Evolutionary conservation across 257 asterid genomes (phyloP).

Genomic region (Galeopsis tetrahit): DNA sequence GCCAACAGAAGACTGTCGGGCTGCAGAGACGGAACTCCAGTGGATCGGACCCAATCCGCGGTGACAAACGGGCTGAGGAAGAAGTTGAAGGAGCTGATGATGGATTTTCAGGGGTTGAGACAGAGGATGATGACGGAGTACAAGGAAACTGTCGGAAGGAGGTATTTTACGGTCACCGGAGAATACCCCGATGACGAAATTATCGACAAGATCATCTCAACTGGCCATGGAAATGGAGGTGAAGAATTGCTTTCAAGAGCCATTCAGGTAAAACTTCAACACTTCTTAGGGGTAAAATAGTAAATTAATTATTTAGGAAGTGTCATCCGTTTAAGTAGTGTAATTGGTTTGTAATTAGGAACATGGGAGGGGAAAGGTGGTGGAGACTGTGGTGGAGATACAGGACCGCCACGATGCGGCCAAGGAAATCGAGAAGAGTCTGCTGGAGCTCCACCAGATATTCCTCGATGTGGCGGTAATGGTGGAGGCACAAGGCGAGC

Average conservation of each 20-base stretch:
- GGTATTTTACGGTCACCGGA: slow-evolving; percentile 87
- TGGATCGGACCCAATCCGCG: slow-evolving; percentile 76
- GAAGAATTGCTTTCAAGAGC: slow-evolving; percentile 86
- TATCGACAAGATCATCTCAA: slow-evolving; percentile 59
- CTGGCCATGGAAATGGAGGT: slow-evolving; percentile 55
- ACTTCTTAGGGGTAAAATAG: background rate
- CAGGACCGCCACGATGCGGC: slow-evolving; percentile 82
- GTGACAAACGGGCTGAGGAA: slow-evolving; percentile 93
- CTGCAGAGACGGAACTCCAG: slow-evolving; percentile 71
- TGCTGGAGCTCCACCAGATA: slow-evolving; percentile 91
- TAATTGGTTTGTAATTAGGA: slow-evolving; percentile 50
- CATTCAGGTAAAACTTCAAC: slow-evolving; percentile 37
- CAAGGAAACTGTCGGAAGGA: slow-evolving; percentile 80
- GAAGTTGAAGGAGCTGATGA: slow-evolving; percentile 93
- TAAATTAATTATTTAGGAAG: background rate
- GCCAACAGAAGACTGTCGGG: slow-evolving; percentile 70
- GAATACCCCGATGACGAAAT: slow-evolving; percentile 52
- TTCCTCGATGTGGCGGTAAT: slow-evolving; percentile 94
- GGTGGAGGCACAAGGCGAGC: slow-evolving; percentile 94
- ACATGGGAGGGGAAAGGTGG: slow-evolving; percentile 83
- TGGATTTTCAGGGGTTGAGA: slow-evolving; percentile 88
- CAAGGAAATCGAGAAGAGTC: slow-evolving; percentile 85
- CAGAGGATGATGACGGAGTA: slow-evolving; percentile 93
- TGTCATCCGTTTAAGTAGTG: no score
- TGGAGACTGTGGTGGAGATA: slow-evolving; percentile 89